Evolutionary conservation across 2,329 filamentous ascomycete species (phyloP).

Genomic region (Microsporum ferrugineum): DNA sequence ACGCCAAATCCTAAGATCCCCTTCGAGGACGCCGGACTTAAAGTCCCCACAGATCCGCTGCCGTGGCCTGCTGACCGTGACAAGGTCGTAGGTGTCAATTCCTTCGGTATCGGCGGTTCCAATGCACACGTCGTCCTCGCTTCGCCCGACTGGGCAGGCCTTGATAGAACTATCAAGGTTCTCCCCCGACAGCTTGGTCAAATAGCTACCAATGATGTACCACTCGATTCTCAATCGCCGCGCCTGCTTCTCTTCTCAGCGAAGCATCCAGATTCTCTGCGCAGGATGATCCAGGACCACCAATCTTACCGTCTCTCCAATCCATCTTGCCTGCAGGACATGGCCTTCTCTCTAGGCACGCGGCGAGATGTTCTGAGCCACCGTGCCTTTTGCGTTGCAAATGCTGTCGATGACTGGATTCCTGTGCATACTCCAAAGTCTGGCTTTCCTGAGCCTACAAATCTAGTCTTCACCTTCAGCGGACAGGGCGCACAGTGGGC

Average conservation of each 20-base stretch:
- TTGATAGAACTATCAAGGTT: too few species aligned
- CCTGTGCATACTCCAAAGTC: background rate
- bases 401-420: background rate
- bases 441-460: background rate
- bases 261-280: too few species aligned
- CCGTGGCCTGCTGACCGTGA: background rate
- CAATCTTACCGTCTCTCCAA: too few species aligned
- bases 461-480: constrained; percentile 12
- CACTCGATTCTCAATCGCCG: too few species aligned
- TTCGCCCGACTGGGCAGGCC: background rate
- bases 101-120: constrained; percentile 15
- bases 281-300: too few species aligned
- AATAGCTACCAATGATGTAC: too few species aligned
- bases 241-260: too few species aligned
- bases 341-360: too few species aligned
- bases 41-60: constrained; percentile 5
- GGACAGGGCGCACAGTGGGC: constrained; percentile 15
- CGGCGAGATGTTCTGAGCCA: too few species aligned
- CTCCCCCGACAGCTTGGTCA: too few species aligned
- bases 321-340: background rate
- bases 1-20: constrained; percentile 20
- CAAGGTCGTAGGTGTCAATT: constrained; percentile 18
- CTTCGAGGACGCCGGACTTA: constrained; percentile 13
- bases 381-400: too few species aligned
- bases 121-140: constrained; percentile 2